Conservation (phyloP, 257 asterid genomes). For the Petunia axillaris region DNA sequence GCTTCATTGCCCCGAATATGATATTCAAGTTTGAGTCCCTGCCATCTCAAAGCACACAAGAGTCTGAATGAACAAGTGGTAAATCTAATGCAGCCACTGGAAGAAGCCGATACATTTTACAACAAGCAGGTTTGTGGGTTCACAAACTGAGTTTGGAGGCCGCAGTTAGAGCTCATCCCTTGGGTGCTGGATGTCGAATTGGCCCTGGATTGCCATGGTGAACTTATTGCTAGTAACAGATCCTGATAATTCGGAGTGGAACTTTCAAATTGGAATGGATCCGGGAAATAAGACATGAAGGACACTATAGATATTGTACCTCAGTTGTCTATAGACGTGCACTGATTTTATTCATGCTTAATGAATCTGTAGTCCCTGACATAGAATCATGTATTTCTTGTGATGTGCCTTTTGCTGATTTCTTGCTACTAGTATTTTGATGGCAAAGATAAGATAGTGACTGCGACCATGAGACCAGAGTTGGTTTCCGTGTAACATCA, state of each 20-base stretch:
- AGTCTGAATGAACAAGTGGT: conserved; percentile 8
- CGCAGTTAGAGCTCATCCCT: not conserved
- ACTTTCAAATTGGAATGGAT: conserved; percentile 15
- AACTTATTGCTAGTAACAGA: not conserved
- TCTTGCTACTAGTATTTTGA: conserved; percentile 39
- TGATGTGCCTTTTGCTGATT: conserved; percentile 14
- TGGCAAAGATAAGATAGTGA: conserved; percentile 74
- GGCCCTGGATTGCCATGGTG: not conserved
- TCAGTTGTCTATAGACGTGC: conserved; percentile 29
- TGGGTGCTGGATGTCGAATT: not conserved
- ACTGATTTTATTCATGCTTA: conserved; percentile 31
- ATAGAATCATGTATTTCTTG: conserved; percentile 25
- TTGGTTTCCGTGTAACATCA: conserved; percentile 78
- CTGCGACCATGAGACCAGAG: conserved; percentile 82
- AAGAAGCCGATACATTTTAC: not conserved
- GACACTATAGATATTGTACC: not conserved
- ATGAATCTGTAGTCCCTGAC: not conserved
- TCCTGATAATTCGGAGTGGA: not conserved
- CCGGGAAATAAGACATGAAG: not conserved
- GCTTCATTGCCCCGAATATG: not conserved
- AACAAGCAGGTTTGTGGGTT: not conserved
- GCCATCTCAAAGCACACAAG: not conserved
- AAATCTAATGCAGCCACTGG: conserved; percentile 7
- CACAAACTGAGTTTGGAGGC: not conserved
- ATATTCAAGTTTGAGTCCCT: not conserved